Conservation (phyloP, 768 basidiomycete species). For the Tephrocybe rancida region DNA sequence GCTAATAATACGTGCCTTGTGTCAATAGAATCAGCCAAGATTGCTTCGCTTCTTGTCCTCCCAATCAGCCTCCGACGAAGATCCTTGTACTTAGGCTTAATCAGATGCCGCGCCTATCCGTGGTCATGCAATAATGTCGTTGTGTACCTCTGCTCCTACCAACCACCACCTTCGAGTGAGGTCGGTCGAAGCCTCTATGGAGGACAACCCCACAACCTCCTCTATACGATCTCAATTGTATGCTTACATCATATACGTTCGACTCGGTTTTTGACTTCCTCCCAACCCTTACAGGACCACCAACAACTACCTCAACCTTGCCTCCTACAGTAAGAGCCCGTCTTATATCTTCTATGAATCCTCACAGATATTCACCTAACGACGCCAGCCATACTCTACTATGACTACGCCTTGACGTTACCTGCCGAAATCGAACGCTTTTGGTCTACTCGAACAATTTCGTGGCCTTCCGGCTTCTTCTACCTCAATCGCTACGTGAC, state of each 20-base stretch:
- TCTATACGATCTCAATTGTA: slow-evolving; percentile 2
- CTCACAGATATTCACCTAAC: not conserved
- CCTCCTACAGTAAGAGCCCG: slow-evolving; percentile 17
- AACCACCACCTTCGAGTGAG: not conserved
- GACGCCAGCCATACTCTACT: slow-evolving; percentile 39
- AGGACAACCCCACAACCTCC: not conserved
- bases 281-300: slow-evolving; percentile 4
- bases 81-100: not conserved
- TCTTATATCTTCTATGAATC: not conserved
- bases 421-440: slow-evolving; percentile 42
- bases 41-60: no score
- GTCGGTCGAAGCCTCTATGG: not conserved
- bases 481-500: slow-evolving; percentile 45
- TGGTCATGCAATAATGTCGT: not conserved
- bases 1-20: no score
- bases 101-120: not conserved
- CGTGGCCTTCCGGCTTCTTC: slow-evolving; percentile 39
- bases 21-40: no score
- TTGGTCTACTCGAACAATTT: slow-evolving; percentile 36
- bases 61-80: not conserved
- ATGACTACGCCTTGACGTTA: slow-evolving; percentile 53
- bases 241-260: not conserved
- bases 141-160: not conserved
- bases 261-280: not conserved
- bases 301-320: slow-evolving; percentile 16